Percentiles rank a stretch among this genome's conserved stretches.
Evolutionary conservation across 139 green algal genomes (phyloP).

Genomic region (Picochlorum sp.): DNA sequence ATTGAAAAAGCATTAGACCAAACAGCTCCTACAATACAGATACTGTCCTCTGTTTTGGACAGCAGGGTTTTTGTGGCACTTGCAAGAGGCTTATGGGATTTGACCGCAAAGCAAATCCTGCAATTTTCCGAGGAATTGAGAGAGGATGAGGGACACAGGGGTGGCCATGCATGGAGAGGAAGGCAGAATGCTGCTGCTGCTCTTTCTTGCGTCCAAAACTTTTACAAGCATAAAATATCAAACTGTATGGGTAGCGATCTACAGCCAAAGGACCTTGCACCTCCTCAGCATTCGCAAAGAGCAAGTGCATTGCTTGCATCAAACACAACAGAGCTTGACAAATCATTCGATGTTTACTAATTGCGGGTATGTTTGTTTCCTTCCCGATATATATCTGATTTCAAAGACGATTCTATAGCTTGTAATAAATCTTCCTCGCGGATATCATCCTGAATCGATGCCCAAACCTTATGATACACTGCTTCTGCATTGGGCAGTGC

Average conservation of each 20-base stretch:
- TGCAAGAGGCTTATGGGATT: constrained; percentile 47
- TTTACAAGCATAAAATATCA: constrained; percentile 39
- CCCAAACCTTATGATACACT: constrained; percentile 63
- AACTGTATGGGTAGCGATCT: constrained; percentile 39
- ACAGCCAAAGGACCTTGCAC: constrained; percentile 40
- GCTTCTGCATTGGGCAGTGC: constrained; percentile 59
- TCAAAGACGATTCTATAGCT: constrained; percentile 10
- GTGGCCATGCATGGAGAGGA: constrained; percentile 38
- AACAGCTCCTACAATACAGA: constrained; percentile 32
- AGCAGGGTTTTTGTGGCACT: constrained; percentile 45
- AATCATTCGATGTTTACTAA: constrained; percentile 41
- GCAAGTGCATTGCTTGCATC: constrained; percentile 40
- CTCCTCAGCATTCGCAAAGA: constrained; percentile 41
- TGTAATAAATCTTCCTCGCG: constrained; percentile 30
- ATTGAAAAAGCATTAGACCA: constrained; percentile 30
- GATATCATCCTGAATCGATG: constrained; percentile 44
- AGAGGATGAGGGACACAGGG: constrained; percentile 17
- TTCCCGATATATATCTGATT: constrained; percentile 11
- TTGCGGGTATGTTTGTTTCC: constrained; percentile 2
- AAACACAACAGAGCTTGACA: constrained; percentile 35
- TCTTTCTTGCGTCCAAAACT: constrained; percentile 37
- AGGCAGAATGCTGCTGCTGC: constrained; percentile 38
- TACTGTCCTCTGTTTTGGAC: constrained; percentile 37
- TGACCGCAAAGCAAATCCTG: constrained; percentile 40
- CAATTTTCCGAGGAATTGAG: constrained; percentile 45